phyloP scores from a whole-genome alignment of 768 basidiomycete genomes.

The Pleurotus pulmonarius region DNA sequence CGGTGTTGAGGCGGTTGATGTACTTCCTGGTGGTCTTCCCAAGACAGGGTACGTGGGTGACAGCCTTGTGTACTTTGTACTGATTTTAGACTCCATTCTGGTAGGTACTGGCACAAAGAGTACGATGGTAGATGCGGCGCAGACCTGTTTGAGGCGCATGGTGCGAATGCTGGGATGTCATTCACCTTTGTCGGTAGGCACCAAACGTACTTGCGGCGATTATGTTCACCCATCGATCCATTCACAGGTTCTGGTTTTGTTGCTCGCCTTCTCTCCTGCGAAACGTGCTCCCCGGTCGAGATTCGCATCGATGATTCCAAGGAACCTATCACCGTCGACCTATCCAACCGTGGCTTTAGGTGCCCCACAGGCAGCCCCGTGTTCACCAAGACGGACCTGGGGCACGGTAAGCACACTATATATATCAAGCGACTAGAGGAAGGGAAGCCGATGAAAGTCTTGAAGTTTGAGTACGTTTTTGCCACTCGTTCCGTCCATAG shows the following conservation, averaged over 20 bases:
- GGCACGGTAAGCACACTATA: not conserved
- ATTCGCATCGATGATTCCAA: not conserved
- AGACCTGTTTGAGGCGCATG: slow-evolving; percentile 2
- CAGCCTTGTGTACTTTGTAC: not conserved
- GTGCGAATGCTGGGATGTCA: not conserved
- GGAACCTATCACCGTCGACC: not conserved
- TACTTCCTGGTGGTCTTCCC: not conserved
- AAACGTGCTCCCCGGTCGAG: not conserved
- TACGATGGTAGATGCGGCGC: not conserved
- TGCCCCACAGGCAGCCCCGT: not conserved
- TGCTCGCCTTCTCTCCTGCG: not conserved
- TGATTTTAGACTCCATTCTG: not conserved
- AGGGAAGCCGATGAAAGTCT: not conserved
- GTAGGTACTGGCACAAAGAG: slow-evolving; percentile 2
- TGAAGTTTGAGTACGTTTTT: slow-evolving; percentile 3
- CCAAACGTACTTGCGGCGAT: not conserved
- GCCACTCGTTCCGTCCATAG: no score
- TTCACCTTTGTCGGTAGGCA: not conserved
- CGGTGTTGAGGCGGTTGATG: not conserved
- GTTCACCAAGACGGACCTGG: not conserved
- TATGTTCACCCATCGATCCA: not conserved
- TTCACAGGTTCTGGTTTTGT: not conserved
- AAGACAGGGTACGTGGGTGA: not conserved
- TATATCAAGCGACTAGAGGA: not conserved
- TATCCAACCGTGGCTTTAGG: not conserved